A percentile compares a stretch with the other conserved stretches of the same genome.
phyloP scores from a whole-genome alignment of 495 filamentous ascomycete species.

The Penicillium canariense region DNA sequence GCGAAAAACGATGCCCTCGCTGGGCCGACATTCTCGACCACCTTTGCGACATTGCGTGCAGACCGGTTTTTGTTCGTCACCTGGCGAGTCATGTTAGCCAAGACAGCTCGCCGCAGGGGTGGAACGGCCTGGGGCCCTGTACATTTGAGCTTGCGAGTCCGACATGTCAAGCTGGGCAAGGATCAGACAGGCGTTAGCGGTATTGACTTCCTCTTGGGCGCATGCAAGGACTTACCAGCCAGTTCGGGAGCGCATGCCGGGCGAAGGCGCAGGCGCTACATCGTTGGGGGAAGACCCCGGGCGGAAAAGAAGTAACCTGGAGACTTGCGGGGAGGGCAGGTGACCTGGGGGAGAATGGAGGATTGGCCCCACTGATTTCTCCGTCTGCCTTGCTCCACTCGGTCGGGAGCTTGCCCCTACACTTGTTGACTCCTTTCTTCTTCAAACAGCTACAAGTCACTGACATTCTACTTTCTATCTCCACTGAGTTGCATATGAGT shows the following conservation, averaged over 20 bases:
- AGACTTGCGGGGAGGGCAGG: constrained; percentile 28
- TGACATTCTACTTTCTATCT: not conserved
- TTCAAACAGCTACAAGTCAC: not conserved
- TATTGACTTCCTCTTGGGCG: constrained; percentile 3
- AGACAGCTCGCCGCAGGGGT: constrained; percentile 1
- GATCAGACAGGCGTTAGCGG: not conserved
- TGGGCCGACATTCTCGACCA: constrained; percentile 58
- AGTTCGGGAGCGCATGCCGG: constrained; percentile 53
- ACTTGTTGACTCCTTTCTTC: not conserved
- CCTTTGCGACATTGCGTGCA: constrained; percentile 62
- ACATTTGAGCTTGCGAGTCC: constrained; percentile 64
- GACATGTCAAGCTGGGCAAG: constrained; percentile 56
- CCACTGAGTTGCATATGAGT: no score
- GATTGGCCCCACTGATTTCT: constrained; percentile 17
- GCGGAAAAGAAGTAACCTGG: constrained; percentile 23
- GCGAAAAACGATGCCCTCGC: constrained; percentile 63
- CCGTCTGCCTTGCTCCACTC: not conserved
- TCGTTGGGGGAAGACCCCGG: constrained; percentile 20
- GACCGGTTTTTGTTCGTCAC: constrained; percentile 56
- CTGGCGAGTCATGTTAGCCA: constrained; percentile 21
- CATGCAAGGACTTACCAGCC: constrained; percentile 41
- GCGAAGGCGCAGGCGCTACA: constrained; percentile 34
- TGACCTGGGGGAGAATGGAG: constrained; percentile 18
- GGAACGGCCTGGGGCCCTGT: constrained; percentile 9
- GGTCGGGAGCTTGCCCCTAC: no score